Percentiles rank a stretch among this genome's conserved stretches.
These are phyloP conservation scores for Phellopilus nigrolimitatus DNA, from an alignment of 1,284 basidiomycete genomes.

Conservation along the genomic window DNA sequence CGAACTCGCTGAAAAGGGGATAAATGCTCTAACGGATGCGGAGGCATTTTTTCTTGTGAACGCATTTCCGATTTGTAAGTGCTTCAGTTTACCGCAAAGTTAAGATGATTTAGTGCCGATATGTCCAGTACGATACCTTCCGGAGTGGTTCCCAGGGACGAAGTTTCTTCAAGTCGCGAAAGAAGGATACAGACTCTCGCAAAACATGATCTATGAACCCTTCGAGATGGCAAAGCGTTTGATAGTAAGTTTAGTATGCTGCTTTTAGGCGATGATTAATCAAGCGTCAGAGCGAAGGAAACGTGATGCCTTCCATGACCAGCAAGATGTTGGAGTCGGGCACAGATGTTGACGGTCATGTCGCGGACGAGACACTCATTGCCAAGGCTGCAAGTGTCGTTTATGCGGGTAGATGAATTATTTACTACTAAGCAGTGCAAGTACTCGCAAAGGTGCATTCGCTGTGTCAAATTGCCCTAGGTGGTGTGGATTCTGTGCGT, in stretches of 20 bases:
- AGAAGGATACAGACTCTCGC: not conserved
- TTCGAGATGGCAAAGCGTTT: not conserved
- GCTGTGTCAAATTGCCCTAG: not conserved
- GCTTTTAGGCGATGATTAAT: too few species aligned
- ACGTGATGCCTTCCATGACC: slow-evolving; percentile 13
- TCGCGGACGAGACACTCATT: slow-evolving; percentile 5
- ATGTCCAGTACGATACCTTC: too few species aligned
- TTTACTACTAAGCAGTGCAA: not conserved
- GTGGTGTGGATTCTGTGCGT: not conserved
- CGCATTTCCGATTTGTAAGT: slow-evolving; percentile 8
- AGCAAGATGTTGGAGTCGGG: slow-evolving; percentile 12
- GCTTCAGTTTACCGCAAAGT: too few species aligned
- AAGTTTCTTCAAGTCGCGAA: not conserved
- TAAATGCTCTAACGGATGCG: not conserved
- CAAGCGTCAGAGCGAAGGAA: slow-evolving; percentile 10
- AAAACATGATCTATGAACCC: not conserved
- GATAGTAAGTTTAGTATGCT: not conserved
- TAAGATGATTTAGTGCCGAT: too few species aligned
- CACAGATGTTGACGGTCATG: not conserved
- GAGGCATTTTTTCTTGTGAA: slow-evolving; percentile 10
- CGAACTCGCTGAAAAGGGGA: not conserved
- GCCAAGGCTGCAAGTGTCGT: not conserved
- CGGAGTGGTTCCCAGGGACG: not conserved
- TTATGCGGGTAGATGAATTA: slow-evolving; percentile 4
- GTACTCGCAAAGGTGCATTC: not conserved